Conservation (phyloP, 306 rosid genomes). For the Malus orientalis region DNA sequence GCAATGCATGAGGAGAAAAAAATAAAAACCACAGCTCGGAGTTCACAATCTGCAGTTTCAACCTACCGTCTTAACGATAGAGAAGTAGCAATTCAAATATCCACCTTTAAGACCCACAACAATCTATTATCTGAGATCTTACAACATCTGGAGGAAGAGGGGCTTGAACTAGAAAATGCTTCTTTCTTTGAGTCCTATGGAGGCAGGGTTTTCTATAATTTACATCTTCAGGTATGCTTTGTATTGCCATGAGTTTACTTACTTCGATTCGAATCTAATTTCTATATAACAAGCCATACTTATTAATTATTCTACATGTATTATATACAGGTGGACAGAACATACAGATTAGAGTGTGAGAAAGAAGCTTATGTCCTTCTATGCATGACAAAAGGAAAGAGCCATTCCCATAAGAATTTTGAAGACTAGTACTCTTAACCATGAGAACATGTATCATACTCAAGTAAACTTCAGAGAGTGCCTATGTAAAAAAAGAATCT, state of each 20-base stretch:
- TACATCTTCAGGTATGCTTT: slow-evolving; percentile 45
- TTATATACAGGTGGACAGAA: slow-evolving; percentile 8
- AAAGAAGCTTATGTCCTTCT: slow-evolving; percentile 1
- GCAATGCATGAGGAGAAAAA: not conserved
- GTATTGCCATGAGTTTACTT: too few relatives aligned
- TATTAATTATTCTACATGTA: not conserved
- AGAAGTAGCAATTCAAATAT: slow-evolving; percentile 50
- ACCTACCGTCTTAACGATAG: slow-evolving; percentile 33
- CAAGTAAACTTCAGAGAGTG: too few relatives aligned
- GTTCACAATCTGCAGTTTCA: slow-evolving; percentile 35
- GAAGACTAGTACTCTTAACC: too few relatives aligned
- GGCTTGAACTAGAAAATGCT: slow-evolving; percentile 39
- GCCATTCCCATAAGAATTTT: too few relatives aligned
- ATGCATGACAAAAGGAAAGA: not conserved
- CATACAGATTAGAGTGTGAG: slow-evolving; percentile 6
- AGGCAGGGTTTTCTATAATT: slow-evolving; percentile 41
- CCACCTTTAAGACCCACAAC: slow-evolving; percentile 16
- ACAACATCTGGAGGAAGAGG: slow-evolving; percentile 39
- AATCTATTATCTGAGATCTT: slow-evolving; percentile 37
- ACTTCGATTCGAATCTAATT: not conserved
- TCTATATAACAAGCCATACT: too few relatives aligned
- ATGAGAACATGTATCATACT: too few relatives aligned
- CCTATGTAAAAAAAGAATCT: too few relatives aligned
- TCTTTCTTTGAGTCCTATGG: slow-evolving; percentile 52
- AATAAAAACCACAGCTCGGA: not conserved